Evolutionary conservation across 163 green algal genomes (phyloP).

Genomic region (Chloromonas sp.): DNA sequence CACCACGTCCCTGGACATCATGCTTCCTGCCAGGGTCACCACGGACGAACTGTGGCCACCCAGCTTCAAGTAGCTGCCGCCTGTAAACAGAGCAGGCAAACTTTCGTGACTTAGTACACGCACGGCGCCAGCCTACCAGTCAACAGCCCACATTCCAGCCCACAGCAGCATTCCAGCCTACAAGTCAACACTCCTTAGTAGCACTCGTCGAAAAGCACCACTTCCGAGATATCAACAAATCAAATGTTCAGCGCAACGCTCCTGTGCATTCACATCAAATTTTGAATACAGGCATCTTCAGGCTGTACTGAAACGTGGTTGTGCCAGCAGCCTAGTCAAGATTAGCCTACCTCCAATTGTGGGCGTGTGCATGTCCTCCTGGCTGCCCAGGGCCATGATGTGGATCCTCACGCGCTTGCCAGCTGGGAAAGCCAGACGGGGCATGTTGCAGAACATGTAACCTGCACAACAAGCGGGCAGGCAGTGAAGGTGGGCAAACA

Average conservation of each 20-base stretch:
- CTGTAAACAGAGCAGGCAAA: neutral
- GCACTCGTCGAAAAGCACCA: no score
- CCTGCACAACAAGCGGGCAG: constrained; percentile 11
- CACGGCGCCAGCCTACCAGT: no score
- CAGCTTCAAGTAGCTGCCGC: neutral
- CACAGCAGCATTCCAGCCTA: no score
- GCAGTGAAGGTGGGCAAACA: neutral
- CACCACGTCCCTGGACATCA: constrained; percentile 1
- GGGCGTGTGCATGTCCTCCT: constrained; percentile 40
- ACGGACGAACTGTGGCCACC: neutral
- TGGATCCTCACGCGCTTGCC: constrained; percentile 14
- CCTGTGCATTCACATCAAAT: no score
- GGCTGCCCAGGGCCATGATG: constrained; percentile 20
- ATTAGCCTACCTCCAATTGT: constrained; percentile 9
- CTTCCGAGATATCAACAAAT: no score
- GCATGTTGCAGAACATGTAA: constrained; percentile 58
- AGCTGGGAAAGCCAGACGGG: constrained; percentile 17
- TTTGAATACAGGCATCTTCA: no score
- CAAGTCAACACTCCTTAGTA: no score
- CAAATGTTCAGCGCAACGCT: no score
- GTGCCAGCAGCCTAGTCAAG: no score
- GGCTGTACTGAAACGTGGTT: no score
- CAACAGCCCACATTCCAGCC: no score
- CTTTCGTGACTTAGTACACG: no score
- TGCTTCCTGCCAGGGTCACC: neutral